Evolutionary conservation across 306 rosid genomes (phyloP), one percentile per base, ranked within the genome.

Genomic region (Prunus fruticosa): DNA sequence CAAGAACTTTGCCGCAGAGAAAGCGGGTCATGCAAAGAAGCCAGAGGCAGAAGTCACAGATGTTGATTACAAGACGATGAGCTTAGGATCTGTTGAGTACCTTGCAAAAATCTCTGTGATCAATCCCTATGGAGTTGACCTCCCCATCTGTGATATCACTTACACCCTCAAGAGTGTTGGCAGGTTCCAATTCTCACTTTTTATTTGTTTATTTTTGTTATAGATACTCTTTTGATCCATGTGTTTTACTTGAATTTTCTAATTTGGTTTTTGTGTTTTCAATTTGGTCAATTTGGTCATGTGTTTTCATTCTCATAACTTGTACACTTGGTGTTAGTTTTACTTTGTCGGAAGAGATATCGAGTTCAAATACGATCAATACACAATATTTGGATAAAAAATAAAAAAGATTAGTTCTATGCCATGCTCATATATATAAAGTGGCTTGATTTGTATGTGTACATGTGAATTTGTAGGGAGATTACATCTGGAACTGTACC

Each of bases 111-210:
- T 93, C 11, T 56, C 89, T 3, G 93, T 93, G 9, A 51, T 45
- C 19, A 93, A 93, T 19, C 97, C 96, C 6, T 91, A 91, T 67
- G 80, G 85, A 12, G 61, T 66, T 15, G 1, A 86, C 9, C 18
- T 93, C 9, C 98, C 97, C 34, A 92, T 95, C 13, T 92, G 92
- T 43, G 86, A 88, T 72, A 79, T 95, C 83, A 38, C 82, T 3
- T 95, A 95, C 87, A 77, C 80, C 2, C 93, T 95, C 88, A 89
- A 87, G 81, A 92, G 97, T 60, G 86, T 75, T 11, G 85, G 80
- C 61, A 85, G 89, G 89, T 87, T 76, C 23, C 32, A 8, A 2
- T 52, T 47, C 69, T 64, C 34, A 34, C 47, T 49, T 12, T n/a
- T 10, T 13, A 1, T 3, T 11, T 11, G 13, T 68, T 47, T 22